A percentile compares a stretch with the other conserved stretches of the same genome.
Conservation (phyloP, 2,329 filamentous ascomycete genomes). For the Fusarium devonianum region DNA sequence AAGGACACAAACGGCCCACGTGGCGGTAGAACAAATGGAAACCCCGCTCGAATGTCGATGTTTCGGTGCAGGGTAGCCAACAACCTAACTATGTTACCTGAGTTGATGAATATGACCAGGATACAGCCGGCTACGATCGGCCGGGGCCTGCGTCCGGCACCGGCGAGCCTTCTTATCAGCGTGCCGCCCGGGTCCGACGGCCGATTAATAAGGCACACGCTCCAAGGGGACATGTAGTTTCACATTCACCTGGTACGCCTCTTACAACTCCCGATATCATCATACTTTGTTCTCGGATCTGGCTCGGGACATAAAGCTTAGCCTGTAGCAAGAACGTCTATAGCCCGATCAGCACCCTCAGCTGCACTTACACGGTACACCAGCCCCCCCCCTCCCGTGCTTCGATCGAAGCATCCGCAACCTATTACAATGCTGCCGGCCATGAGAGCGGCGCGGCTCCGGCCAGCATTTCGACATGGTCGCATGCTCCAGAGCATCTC, state of each 20-base stretch:
- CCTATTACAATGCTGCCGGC: constrained; percentile 31
- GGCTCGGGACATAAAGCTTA: neutral
- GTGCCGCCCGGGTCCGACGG: constrained; percentile 23
- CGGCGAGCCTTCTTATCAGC: constrained; percentile 32
- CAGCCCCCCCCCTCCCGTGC: neutral
- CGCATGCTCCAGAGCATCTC: constrained; percentile 31
- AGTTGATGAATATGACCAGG: constrained; percentile 22
- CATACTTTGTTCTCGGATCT: neutral
- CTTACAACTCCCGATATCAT: constrained; percentile 1
- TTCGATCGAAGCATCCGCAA: neutral
- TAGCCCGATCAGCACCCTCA: neutral
- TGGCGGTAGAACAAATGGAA: constrained; percentile 7
- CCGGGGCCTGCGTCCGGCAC: constrained; percentile 35
- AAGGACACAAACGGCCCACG: constrained; percentile 10
- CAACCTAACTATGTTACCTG: too few relatives aligned
- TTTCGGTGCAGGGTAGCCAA: constrained; percentile 30
- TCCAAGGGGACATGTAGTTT: too few relatives aligned
- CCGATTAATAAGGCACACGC: constrained; percentile 26
- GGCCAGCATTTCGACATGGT: constrained; percentile 10
- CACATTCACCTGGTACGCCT: too few relatives aligned
- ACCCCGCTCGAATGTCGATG: constrained; percentile 25
- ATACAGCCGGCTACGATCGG: constrained; percentile 40
- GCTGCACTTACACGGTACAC: constrained; percentile 17
- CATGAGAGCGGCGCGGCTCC: constrained; percentile 32
- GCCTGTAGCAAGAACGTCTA: neutral